Conservation (phyloP, 768 basidiomycete genomes). For the Amanita exitialis region DNA sequence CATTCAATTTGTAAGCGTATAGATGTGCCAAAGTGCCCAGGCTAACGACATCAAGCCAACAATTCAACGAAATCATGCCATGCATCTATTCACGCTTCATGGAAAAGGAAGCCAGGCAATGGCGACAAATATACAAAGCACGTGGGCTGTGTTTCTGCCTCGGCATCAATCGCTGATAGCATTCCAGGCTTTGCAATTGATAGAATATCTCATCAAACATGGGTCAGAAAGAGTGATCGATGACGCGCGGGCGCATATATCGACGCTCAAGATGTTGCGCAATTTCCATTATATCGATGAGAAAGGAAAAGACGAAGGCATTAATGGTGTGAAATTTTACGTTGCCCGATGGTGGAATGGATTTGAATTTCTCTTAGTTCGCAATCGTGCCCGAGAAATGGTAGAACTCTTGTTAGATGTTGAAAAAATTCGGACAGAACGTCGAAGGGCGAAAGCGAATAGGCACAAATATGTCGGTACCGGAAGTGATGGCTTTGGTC, state of each 20-base stretch:
- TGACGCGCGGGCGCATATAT: conserved; percentile 89
- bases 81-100: conserved; percentile 91
- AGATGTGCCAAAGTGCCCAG: conserved; percentile 4
- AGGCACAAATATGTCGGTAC: conserved; percentile 83
- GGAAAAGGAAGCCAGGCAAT: conserved; percentile 97
- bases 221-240: conserved; percentile 97
- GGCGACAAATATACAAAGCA: conserved; percentile 99
- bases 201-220: conserved; percentile 95
- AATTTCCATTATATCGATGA: conserved; percentile 99
- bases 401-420: conserved; percentile 89
- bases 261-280: conserved; percentile 93
- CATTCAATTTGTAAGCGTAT: conserved; percentile 86
- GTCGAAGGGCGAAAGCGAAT: conserved; percentile 88
- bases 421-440: conserved; percentile 80
- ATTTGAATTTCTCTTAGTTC: conserved; percentile 43
- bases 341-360: background rate
- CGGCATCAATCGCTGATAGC: background rate
- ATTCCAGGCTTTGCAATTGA: conserved; percentile 73
- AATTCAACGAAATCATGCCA: conserved; percentile 99
- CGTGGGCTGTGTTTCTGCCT: background rate
- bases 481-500: conserved; percentile 69
- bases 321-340: conserved; percentile 58
- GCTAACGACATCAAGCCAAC: conserved; percentile 47
- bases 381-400: conserved; percentile 88
- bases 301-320: conserved; percentile 96